phyloP scores from a whole-genome alignment of 345 rosid species.

The Populus euphratica region DNA sequence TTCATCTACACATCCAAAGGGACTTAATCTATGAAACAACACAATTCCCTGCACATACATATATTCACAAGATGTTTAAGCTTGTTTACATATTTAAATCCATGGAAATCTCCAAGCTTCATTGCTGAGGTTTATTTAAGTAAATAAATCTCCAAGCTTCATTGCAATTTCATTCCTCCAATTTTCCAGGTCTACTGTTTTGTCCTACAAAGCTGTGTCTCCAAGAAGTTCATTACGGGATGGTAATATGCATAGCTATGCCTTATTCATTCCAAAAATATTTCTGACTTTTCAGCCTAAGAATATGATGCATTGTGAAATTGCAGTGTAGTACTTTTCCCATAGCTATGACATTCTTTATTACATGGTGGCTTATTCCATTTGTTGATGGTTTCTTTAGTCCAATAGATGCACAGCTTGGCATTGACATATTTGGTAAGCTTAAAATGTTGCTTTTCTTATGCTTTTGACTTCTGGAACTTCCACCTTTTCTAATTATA shows the following conservation, averaged over 20 bases:
- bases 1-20: not conserved
- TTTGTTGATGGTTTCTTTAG: slow-evolving; percentile 76
- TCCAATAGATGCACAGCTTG: slow-evolving; percentile 59
- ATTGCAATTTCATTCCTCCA: not conserved
- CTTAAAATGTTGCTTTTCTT: not conserved
- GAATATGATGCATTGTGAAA: slow-evolving; percentile 13
- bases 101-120: not conserved
- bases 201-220: slow-evolving; percentile 66
- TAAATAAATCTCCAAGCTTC: not conserved
- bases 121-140: not conserved
- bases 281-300: slow-evolving; percentile 24
- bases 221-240: slow-evolving; percentile 79
- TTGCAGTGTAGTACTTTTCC: slow-evolving; percentile 74
- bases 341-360: slow-evolving; percentile 61
- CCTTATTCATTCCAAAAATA: not conserved
- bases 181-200: slow-evolving; percentile 61
- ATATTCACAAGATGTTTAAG: no score
- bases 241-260: slow-evolving; percentile 39
- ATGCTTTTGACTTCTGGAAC: no score
- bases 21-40: no score
- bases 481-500: no score
- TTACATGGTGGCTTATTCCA: slow-evolving; percentile 73
- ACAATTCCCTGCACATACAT: no score
- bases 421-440: slow-evolving; percentile 62
- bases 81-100: no score